Evolutionary conservation across 129 eudicot genomes (phyloP), one percentile per base, ranked within the genome.

Genomic region (Centella asiatica): DNA sequence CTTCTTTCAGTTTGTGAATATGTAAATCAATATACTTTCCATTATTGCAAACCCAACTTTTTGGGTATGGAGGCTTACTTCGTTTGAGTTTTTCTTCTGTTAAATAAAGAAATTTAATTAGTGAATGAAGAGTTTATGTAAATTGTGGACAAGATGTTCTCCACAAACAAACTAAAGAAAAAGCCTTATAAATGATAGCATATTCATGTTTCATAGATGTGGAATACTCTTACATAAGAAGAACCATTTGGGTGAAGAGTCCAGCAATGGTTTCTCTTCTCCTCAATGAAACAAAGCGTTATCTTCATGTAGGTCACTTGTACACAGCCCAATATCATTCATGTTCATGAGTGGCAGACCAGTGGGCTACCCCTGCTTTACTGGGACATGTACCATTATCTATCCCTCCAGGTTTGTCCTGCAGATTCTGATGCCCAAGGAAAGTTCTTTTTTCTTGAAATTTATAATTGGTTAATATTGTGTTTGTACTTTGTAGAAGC

Each of bases 271-370:
- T n/a, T n/a, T n/a, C n/a, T n/a, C n/a, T n/a, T n/a, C n/a, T n/a
- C n/a, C n/a, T n/a, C n/a, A n/a, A n/a, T n/a, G n/a, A n/a, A n/a
- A 27, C 36, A 19, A 36, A 32, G 27, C 55, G 17, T 44, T 32
- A 59, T 34, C 31, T 56, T 73, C n/a, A 71, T 74, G 75, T 84
- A 88, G 94, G 86, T 85, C 24, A 72, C 77, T 64, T 74, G 79
- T 57, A 74, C 75, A 31, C 79, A 88, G 44, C 96, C 96, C 25
- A 90, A 88, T 81, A 77, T 88, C 9, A 85, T 88, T 67, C 94
- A 88, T 72, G 84, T 88, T 66, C 96, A 88, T 81, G 96, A 88
- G 77, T 88, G 96, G 96, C 89, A 88, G 75, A 79, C 87, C 49
- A 67, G 94, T 65, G 84, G 71, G 37, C 47, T 88, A 34, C 85